Evolutionary conservation across 208 protist species (phyloP), one percentile per base, ranked within the genome.

Genomic region (Wallacemonas collosoma): DNA sequence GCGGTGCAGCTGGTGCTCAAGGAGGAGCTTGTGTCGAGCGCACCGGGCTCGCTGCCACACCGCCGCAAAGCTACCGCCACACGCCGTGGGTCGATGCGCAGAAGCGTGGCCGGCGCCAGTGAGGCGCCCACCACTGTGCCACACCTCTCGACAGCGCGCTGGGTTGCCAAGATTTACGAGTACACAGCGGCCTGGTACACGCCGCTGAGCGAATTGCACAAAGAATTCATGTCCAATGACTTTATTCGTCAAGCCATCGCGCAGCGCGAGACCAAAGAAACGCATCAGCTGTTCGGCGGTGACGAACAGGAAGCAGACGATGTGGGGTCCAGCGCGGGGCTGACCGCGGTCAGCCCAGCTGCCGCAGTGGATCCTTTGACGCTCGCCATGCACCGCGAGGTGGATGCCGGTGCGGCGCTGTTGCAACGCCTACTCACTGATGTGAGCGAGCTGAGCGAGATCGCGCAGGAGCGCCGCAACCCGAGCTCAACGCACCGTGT

Each of bases 321-420:
- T 17, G 51, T 17, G 4, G 15, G 40, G 68, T 26, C 0, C 0
- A 0, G 26, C 26, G 26, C 26, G 26, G 26, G 26, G 26, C 26
- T 26, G 26, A 26, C 26, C 26, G 26, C 26, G 26, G 26, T 26
- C 26, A 26, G 26, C 26, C 45, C 8, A 6, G 45, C 6, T 6
- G 45, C 45, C 26, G 12, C 51, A n/a, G 79, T 76, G 17, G 64
- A 73, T 12, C 70, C 98, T 50, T 68, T 99, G 39, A 88, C 88
- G 64, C 86, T 96, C 45, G 96, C 86, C 51, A 85, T 98, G 60
- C 87, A 97, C 66, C 86, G 97, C 7, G 98, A 99, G 82, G 84
- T 93, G 40, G 74, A 74, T 7, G 82, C 75, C 0, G 85, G 78
- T 41, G 62, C 72, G 15, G 55, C 69, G 48, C 83, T 99, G 40